Evolutionary conservation across 257 asterid species (phyloP), one percentile per base, ranked within the genome.

Genomic region (Lantana camara): DNA sequence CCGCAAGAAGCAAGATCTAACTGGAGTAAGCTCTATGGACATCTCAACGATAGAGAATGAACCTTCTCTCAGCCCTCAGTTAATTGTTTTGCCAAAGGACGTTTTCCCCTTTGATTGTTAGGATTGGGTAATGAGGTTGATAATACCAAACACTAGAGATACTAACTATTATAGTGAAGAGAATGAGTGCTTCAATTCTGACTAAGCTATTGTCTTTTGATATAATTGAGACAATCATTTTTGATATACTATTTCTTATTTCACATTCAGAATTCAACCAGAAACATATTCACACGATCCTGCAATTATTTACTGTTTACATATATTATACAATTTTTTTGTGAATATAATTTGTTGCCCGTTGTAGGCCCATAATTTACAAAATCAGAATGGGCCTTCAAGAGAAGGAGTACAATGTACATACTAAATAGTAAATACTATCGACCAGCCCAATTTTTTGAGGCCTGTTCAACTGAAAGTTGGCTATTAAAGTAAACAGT

Each of bases 11-110:
- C 86, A 3, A 60, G 66, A 19, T 35, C 70, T 49, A 60, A 73
- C 38, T 85, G 92, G 92, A 57, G 55, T 11, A 32, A 73, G 37
- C 72, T 65, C 41, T 85, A 70, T 27, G 85, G 77, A 30, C 84
- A 82, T 65, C 72, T 82, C 21, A 65, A 77, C 41, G 75, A 69
- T n/a, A 37, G 52, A 30, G 76, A 74, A 38, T 79, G 59, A 42
- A 47, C 48, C 15, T 37, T 60, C 10, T 59, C n/a, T 60, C 55
- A 53, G 5, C 6, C 42, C 32, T 22, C 58, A n/a, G n/a, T n/a
- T 24, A 40, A 15, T 16, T 44, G 47, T 27, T 60, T 46, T 56
- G 46, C 56, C 60, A 48, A 13, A 23, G 35, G 21, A 14, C 11
- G 45, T 7, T 46, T 51, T 62, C 34, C 63, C n/a, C 4, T 14